These are phyloP conservation scores for Abrus pulchellus DNA, from an alignment of 306 rosid genomes.

Conservation along the genomic window DNA sequence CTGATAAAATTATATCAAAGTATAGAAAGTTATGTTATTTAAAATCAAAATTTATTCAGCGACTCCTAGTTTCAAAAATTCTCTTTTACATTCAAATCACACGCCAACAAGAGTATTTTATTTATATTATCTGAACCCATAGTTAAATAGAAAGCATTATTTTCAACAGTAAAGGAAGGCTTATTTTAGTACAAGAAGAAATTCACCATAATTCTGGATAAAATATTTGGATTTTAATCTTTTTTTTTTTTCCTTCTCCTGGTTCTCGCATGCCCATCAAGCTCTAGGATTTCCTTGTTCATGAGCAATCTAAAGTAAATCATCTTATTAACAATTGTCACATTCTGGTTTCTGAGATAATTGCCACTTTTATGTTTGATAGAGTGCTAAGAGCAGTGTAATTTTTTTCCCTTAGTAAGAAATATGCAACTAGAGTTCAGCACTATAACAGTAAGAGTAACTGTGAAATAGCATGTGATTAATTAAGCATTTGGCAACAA, in stretches of 20 bases:
- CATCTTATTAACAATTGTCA: slow-evolving; percentile 25
- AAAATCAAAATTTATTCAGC: slow-evolving; percentile 21
- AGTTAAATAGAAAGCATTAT: slow-evolving; percentile 21
- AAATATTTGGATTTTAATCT: slow-evolving; percentile 26
- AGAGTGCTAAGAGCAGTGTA: background rate
- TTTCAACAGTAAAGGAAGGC: background rate
- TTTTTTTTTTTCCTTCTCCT: background rate
- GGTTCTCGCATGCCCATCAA: slow-evolving; percentile 10
- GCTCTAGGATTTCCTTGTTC: slow-evolving; percentile 29
- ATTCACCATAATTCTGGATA: background rate
- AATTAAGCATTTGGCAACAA: slow-evolving; percentile 31
- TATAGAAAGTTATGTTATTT: slow-evolving; percentile 8
- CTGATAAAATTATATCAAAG: slow-evolving; percentile 28
- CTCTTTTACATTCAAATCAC: slow-evolving; percentile 17
- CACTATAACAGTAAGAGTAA: slow-evolving; percentile 3
- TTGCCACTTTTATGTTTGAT: slow-evolving; percentile 25
- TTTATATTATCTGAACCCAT: slow-evolving; percentile 32
- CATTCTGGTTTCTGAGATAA: slow-evolving; percentile 21
- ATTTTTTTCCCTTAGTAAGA: slow-evolving; percentile 2
- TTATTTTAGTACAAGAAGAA: background rate
- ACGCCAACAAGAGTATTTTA: slow-evolving; percentile 22
- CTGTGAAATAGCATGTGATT: slow-evolving; percentile 24
- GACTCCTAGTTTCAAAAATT: slow-evolving; percentile 15
- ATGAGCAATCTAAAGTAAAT: slow-evolving; percentile 32
- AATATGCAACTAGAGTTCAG: slow-evolving; percentile 26